phyloP scores from a whole-genome alignment of 2,329 filamentous ascomycete species.

The Biscogniauxia mediterranea region DNA sequence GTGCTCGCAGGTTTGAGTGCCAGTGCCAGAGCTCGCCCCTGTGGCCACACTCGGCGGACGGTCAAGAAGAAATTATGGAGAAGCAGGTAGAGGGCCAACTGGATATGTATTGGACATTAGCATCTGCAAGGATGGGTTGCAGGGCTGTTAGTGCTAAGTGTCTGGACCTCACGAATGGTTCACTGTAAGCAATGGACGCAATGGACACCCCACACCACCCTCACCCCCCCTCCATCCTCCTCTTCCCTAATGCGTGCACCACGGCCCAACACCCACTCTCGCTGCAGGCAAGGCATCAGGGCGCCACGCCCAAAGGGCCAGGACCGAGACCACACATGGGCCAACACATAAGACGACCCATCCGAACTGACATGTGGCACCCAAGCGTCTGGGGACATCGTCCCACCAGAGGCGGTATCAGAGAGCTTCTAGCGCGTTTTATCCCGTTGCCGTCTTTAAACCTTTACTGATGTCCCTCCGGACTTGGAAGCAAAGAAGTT shows the following conservation, averaged over 20 bases:
- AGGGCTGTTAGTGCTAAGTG: slow-evolving; percentile 19
- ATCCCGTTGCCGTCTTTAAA: slow-evolving; percentile 17
- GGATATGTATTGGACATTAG: slow-evolving; percentile 7
- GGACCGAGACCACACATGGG: slow-evolving; percentile 21
- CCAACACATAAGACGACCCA: slow-evolving; percentile 31
- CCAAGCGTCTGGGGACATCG: slow-evolving; percentile 26
- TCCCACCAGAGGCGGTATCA: slow-evolving; percentile 26
- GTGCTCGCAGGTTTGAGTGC: background rate
- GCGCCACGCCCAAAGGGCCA: slow-evolving; percentile 26
- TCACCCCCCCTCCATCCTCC: slow-evolving; percentile 1
- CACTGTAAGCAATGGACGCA: background rate
- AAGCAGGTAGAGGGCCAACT: slow-evolving; percentile 9
- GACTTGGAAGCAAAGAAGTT: background rate
- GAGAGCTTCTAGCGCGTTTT: slow-evolving; percentile 18
- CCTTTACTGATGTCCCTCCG: slow-evolving; percentile 14
- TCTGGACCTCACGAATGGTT: slow-evolving; percentile 4
- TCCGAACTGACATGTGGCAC: slow-evolving; percentile 35
- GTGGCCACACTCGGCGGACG: background rate
- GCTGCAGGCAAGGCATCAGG: slow-evolving; percentile 14
- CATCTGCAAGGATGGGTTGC: slow-evolving; percentile 25
- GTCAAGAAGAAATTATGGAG: background rate
- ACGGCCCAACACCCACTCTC: slow-evolving; percentile 27
- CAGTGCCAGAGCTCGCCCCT: background rate
- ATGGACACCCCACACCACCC: slow-evolving; percentile 18
- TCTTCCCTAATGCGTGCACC: slow-evolving; percentile 25